phyloP scores from a whole-genome alignment of 306 rosid species.

The Parietaria judaica region DNA sequence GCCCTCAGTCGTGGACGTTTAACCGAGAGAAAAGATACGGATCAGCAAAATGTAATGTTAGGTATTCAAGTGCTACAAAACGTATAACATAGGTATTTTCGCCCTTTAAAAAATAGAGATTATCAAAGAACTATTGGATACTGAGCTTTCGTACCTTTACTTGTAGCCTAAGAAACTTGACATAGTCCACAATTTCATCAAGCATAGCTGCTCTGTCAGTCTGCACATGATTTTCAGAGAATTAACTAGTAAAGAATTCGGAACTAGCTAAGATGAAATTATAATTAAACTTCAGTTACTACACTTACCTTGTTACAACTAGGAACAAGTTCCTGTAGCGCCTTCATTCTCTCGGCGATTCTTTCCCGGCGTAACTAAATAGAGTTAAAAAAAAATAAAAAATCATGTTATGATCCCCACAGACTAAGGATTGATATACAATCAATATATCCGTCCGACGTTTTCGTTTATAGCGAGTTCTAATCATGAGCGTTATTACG shows the following conservation, averaged over 20 bases:
- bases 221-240: slow-evolving; percentile 33
- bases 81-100: too few relatives aligned
- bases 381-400: slow-evolving; percentile 13
- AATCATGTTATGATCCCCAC: not conserved
- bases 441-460: too few relatives aligned
- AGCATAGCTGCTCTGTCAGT: slow-evolving; percentile 96
- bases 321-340: slow-evolving; percentile 94
- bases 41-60: too few relatives aligned
- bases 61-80: too few relatives aligned
- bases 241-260: not conserved
- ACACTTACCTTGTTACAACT: slow-evolving; percentile 77
- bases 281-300: not conserved
- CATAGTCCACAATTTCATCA: slow-evolving; percentile 94
- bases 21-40: too few relatives aligned
- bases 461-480: too few relatives aligned
- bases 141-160: slow-evolving; percentile 56
- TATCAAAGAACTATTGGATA: slow-evolving; percentile 7
- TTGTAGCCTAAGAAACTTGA: slow-evolving; percentile 96
- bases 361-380: slow-evolving; percentile 92
- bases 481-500: too few relatives aligned
- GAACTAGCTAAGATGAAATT: not conserved
- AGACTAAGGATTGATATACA: too few relatives aligned
- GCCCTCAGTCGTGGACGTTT: too few relatives aligned
- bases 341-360: slow-evolving; percentile 99
- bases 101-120: too few relatives aligned